phyloP scores from a whole-genome alignment of 2,329 filamentous ascomycete species.

The Talaromyces verruculosus region DNA sequence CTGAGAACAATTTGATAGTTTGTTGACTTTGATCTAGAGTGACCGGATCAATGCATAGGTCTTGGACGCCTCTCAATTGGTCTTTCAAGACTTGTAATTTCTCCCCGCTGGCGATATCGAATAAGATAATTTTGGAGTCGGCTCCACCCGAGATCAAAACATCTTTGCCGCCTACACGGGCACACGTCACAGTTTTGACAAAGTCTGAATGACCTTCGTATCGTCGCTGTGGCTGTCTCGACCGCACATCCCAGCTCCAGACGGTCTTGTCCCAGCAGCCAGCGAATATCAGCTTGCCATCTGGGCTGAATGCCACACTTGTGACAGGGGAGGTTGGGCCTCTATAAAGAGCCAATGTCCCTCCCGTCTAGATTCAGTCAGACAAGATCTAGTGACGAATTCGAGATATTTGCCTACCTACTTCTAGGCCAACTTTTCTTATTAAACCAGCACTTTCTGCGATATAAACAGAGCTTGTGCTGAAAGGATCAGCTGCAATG shows the following conservation, averaged over 20 bases:
- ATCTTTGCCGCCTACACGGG: slow-evolving; percentile 61
- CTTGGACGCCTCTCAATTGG: slow-evolving; percentile 73
- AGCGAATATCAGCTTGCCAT: slow-evolving; percentile 67
- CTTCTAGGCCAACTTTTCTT: slow-evolving; percentile 71
- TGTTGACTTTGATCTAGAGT: slow-evolving; percentile 45
- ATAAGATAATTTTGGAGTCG: slow-evolving; percentile 79
- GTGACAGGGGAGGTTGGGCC: slow-evolving; percentile 80
- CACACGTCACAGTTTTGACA: slow-evolving; percentile 74
- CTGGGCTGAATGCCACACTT: slow-evolving; percentile 65
- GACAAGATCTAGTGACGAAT: background rate
- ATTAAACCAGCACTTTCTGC: slow-evolving; percentile 85
- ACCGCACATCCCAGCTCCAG: slow-evolving; percentile 75
- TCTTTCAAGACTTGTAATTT: slow-evolving; percentile 77
- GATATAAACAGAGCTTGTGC: slow-evolving; percentile 65
- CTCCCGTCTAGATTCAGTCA: slow-evolving; percentile 40
- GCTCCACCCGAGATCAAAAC: slow-evolving; percentile 71
- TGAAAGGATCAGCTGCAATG: slow-evolving; percentile 65
- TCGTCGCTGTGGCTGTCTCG: slow-evolving; percentile 55
- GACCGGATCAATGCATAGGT: slow-evolving; percentile 72
- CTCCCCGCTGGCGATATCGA: slow-evolving; percentile 68
- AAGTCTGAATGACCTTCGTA: slow-evolving; percentile 85
- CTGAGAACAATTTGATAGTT: slow-evolving; percentile 66
- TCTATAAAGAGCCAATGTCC: slow-evolving; percentile 57
- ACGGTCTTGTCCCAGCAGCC: slow-evolving; percentile 94
- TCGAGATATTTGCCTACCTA: slow-evolving; percentile 50